Percentiles rank a stretch among this genome's conserved stretches.
These are phyloP conservation scores for Termitomyces sp. DNA, from an alignment of 768 basidiomycete species.

Conservation along the genomic window DNA sequence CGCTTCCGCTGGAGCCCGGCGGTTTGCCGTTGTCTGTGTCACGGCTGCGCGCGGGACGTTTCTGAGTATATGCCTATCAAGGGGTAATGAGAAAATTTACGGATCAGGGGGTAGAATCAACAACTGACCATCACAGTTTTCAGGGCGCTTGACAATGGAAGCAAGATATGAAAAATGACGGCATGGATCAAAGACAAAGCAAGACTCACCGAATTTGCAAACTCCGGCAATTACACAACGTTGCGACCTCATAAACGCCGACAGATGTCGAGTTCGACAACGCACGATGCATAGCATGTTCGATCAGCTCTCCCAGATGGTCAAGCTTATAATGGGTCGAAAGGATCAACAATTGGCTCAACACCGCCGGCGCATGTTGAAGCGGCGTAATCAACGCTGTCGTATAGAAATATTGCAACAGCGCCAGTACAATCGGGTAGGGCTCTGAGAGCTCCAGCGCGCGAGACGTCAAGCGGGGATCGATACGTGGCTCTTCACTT, in stretches of 20 bases:
- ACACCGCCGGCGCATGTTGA: slow-evolving; percentile 86
- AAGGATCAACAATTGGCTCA: slow-evolving; percentile 83
- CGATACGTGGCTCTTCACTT: slow-evolving; percentile 52
- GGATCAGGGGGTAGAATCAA: background rate
- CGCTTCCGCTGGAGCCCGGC: slow-evolving; percentile 33
- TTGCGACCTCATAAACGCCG: slow-evolving; percentile 93
- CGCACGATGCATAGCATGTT: slow-evolving; percentile 91
- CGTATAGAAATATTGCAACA: slow-evolving; percentile 94
- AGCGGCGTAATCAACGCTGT: slow-evolving; percentile 82
- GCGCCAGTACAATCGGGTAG: slow-evolving; percentile 82
- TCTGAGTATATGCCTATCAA: slow-evolving; percentile 73
- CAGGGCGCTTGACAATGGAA: slow-evolving; percentile 48
- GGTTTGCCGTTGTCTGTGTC: slow-evolving; percentile 42
- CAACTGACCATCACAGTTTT: slow-evolving; percentile 77
- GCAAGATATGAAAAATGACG: slow-evolving; percentile 17
- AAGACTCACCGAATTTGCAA: slow-evolving; percentile 76
- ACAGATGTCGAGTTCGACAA: slow-evolving; percentile 83
- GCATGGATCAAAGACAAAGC: slow-evolving; percentile 3
- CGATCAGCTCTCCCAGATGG: slow-evolving; percentile 77
- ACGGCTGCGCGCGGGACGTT: slow-evolving; percentile 58
- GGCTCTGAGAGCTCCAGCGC: slow-evolving; percentile 82
- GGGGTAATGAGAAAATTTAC: slow-evolving; percentile 9
- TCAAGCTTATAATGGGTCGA: slow-evolving; percentile 78
- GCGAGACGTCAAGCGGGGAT: slow-evolving; percentile 80
- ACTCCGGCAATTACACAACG: slow-evolving; percentile 83